Conservation (phyloP, 2,329 filamentous ascomycete species). For the Botrytis hyacinthi region DNA sequence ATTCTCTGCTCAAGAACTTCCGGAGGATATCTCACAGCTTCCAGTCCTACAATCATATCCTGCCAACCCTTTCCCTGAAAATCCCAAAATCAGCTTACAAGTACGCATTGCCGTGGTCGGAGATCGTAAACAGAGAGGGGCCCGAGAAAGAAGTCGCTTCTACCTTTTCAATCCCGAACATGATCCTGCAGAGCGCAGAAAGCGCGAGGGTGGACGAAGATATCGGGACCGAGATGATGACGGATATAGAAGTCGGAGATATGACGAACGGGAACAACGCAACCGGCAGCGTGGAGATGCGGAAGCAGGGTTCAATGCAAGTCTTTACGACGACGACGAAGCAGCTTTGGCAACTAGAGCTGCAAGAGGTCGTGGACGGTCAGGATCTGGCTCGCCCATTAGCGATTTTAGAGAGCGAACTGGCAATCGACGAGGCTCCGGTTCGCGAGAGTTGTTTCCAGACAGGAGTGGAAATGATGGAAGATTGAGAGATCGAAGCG, state of each 20-base stretch:
- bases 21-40: constrained; percentile 51
- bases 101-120: constrained; percentile 70
- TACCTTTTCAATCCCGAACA: constrained; percentile 90
- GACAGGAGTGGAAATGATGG: constrained; percentile 34
- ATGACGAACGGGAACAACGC: constrained; percentile 45
- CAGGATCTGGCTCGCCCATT: constrained; percentile 35
- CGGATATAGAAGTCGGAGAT: constrained; percentile 45
- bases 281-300: constrained; percentile 48
- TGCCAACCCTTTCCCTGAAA: constrained; percentile 66
- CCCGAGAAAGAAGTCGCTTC: constrained; percentile 79
- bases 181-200: constrained; percentile 72
- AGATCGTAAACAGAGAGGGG: constrained; percentile 78
- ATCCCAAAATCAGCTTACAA: constrained; percentile 66
- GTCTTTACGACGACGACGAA: constrained; percentile 76
- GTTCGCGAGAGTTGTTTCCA: constrained; percentile 62
- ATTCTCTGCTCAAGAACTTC: constrained; percentile 49
- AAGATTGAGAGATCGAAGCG: constrained; percentile 39
- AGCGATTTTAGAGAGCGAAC: constrained; percentile 34
- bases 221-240: constrained; percentile 59
- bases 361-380: constrained; percentile 37
- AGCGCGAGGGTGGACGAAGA: constrained; percentile 54
- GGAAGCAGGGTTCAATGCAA: constrained; percentile 64
- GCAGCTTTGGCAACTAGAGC: constrained; percentile 38
- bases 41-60: constrained; percentile 62
- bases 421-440: constrained; percentile 21